phyloP scores from a whole-genome alignment of 1,284 basidiomycete species.

The Wallemia mellicola region DNA sequence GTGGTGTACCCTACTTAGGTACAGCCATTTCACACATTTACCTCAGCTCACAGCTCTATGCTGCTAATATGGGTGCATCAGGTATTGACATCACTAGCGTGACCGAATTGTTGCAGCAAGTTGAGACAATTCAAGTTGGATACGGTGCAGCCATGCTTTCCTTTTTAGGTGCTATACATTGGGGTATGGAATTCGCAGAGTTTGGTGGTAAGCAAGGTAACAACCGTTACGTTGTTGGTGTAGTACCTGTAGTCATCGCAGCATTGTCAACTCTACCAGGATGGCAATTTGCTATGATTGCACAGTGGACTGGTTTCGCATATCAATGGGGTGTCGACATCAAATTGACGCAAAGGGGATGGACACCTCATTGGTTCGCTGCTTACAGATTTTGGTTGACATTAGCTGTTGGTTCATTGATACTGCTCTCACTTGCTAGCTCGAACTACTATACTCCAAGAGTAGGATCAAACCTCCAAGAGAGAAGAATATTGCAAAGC shows the following conservation, averaged over 20 bases:
- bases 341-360: slow-evolving; percentile 10
- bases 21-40: slow-evolving; percentile 8
- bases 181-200: slow-evolving; percentile 13
- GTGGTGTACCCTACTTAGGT: slow-evolving; percentile 11
- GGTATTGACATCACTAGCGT: slow-evolving; percentile 11
- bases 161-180: slow-evolving; percentile 14
- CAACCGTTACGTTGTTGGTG: slow-evolving; percentile 10
- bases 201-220: slow-evolving; percentile 11
- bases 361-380: slow-evolving; percentile 13
- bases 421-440: slow-evolving; percentile 12
- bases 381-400: slow-evolving; percentile 14
- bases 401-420: slow-evolving; percentile 10
- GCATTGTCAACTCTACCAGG: slow-evolving; percentile 10
- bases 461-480: background rate
- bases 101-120: slow-evolving; percentile 10
- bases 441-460: slow-evolving; percentile 5
- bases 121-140: slow-evolving; percentile 12
- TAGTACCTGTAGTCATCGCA: slow-evolving; percentile 10
- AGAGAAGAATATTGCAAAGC: background rate
- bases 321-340: slow-evolving; percentile 13
- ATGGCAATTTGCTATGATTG: slow-evolving; percentile 12
- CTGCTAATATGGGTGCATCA: background rate
- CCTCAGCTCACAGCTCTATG: slow-evolving; percentile 6
- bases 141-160: slow-evolving; percentile 13
- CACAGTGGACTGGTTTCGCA: slow-evolving; percentile 11